Conservation (phyloP, 352 stramenopile species). For the Thraustochytrium sp. region DNA sequence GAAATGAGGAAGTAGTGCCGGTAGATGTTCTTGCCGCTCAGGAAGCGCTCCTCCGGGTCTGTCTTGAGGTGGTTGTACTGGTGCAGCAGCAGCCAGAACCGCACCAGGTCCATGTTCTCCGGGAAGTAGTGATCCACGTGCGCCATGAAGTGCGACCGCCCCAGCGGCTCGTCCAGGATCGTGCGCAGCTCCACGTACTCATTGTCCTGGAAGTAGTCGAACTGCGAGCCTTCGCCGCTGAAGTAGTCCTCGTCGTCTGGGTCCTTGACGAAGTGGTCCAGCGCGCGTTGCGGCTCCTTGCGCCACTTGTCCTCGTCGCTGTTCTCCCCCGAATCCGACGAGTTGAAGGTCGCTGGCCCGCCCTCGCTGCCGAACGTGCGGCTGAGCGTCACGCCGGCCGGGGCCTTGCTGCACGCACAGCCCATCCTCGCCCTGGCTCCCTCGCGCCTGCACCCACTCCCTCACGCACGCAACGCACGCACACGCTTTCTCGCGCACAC, state of each 20-base stretch:
- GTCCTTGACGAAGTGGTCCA: conserved; percentile 36
- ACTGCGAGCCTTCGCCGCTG: conserved; percentile 5
- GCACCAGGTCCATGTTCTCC: conserved; percentile 69
- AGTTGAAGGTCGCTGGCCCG: no score
- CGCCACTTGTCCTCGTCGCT: conserved; percentile 15
- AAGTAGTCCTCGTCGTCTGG: neutral
- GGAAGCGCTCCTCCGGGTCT: conserved; percentile 60
- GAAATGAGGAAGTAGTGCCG: conserved; percentile 74
- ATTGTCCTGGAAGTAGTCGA: conserved; percentile 41
- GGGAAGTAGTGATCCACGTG: conserved; percentile 67
- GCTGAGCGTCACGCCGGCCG: no score
- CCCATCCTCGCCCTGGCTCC: no score
- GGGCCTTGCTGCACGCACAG: no score
- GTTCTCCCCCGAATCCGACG: no score
- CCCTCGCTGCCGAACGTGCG: no score
- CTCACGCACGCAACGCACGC: no score
- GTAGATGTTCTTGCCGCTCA: conserved; percentile 70
- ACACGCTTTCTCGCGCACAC: no score
- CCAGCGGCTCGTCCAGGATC: conserved; percentile 67
- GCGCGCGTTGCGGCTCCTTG: conserved; percentile 16
- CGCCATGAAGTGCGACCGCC: conserved; percentile 68
- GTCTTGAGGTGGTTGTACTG: conserved; percentile 67
- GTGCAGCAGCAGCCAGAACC: conserved; percentile 75
- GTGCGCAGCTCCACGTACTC: conserved; percentile 65
- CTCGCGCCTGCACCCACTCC: no score